These are phyloP conservation scores for Plasmodium inui DNA, from an alignment of 169 alveolate species.

Conservation along the genomic window DNA sequence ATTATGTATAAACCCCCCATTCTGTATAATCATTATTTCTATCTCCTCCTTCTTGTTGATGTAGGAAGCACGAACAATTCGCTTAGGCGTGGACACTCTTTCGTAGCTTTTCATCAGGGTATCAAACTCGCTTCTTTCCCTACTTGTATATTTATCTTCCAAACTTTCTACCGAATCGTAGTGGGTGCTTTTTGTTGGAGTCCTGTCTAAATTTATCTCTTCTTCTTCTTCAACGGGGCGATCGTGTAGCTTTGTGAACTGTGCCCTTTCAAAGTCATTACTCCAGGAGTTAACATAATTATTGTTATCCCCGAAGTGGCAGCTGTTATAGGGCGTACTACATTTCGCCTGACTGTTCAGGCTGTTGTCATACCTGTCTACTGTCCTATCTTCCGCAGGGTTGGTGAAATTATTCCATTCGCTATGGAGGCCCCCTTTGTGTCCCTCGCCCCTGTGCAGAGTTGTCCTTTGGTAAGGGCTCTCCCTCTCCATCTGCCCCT, in stretches of 20 bases:
- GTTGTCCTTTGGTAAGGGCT: not conserved
- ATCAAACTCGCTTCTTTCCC: conserved; percentile 7
- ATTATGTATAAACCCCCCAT: conserved; percentile 68
- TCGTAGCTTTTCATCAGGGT: conserved; percentile 10
- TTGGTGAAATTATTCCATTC: not conserved
- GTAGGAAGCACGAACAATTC: conserved; percentile 20
- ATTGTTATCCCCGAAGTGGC: not conserved
- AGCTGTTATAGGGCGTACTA: not conserved
- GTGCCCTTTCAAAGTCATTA: not conserved
- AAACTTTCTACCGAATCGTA: not conserved
- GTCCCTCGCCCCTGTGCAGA: not conserved
- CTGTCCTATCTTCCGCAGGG: not conserved
- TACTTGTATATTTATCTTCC: not conserved
- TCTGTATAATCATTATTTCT: conserved; percentile 66
- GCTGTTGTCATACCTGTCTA: not conserved
- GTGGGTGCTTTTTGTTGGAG: conserved; percentile 15
- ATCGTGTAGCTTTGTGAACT: not conserved
- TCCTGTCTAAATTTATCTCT: not conserved
- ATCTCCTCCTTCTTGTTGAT: conserved; percentile 63
- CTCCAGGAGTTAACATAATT: not conserved
- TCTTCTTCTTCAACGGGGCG: not conserved
- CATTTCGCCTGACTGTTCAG: not conserved
- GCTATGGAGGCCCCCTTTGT: not conserved
- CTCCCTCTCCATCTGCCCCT: not conserved
- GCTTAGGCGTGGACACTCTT: not conserved